Percentiles rank a stretch among this genome's conserved stretches.
These are phyloP conservation scores for Papiliotrema flavescens DNA, from an alignment of 1,284 basidiomycete genomes.

Conservation along the genomic window DNA sequence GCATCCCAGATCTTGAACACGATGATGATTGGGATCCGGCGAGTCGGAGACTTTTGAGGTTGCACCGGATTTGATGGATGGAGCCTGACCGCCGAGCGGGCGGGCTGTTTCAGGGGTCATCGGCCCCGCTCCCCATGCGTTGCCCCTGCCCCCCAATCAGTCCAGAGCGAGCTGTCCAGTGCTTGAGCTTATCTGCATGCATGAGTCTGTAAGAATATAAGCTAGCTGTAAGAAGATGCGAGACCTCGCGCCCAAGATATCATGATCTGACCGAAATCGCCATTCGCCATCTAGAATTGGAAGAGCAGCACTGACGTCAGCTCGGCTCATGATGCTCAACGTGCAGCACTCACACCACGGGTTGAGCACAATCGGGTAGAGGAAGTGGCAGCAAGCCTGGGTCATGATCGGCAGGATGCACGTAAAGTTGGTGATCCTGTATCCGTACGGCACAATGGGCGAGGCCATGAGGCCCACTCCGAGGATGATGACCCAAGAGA, in stretches of 20 bases:
- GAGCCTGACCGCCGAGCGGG: too few species aligned
- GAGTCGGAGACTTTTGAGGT: too few species aligned
- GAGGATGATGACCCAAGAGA: constrained; percentile 36
- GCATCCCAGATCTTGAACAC: too few species aligned
- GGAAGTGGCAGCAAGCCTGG: constrained; percentile 35
- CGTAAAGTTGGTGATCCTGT: constrained; percentile 41
- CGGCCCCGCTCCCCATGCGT: too few species aligned
- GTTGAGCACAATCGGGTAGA: constrained; percentile 38
- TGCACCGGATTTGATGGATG: too few species aligned
- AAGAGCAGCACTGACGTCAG: constrained; percentile 28
- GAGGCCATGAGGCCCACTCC: constrained; percentile 37
- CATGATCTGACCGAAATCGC: background rate
- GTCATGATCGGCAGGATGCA: constrained; percentile 39
- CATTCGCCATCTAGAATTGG: constrained; percentile 24
- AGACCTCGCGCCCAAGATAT: background rate
- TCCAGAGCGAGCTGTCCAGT: too few species aligned
- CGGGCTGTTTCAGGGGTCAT: too few species aligned
- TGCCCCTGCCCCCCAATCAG: too few species aligned
- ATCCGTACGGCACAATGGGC: constrained; percentile 29
- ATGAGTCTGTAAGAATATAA: too few species aligned
- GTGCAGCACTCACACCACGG: constrained; percentile 28
- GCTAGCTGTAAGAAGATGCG: too few species aligned
- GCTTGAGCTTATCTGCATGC: too few species aligned
- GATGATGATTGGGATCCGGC: too few species aligned
- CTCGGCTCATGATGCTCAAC: background rate